phyloP scores from a whole-genome alignment of 1,284 basidiomycete genomes.

The Microbotryomycetes sp. region DNA sequence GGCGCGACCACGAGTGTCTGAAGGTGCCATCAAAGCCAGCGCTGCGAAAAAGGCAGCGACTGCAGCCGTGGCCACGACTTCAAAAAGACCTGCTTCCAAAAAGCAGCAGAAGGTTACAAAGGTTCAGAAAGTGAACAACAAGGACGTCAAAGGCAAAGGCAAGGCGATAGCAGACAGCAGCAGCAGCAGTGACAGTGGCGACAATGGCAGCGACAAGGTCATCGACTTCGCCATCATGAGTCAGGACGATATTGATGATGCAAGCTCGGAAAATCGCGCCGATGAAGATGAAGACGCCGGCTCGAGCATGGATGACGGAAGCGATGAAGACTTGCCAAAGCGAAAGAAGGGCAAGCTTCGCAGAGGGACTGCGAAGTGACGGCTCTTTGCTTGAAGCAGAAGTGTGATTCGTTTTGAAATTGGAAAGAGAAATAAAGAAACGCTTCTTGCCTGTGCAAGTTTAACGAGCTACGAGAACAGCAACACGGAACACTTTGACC shows the following conservation, averaged over 20 bases:
- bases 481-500: too few relatives aligned
- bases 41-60: background rate
- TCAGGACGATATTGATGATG: background rate
- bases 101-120: too few relatives aligned
- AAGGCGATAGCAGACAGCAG: too few relatives aligned
- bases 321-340: too few relatives aligned
- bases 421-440: too few relatives aligned
- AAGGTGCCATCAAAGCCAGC: background rate
- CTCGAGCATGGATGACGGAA: background rate
- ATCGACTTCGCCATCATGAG: background rate
- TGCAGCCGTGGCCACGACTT: background rate
- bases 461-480: too few relatives aligned
- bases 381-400: too few relatives aligned
- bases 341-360: too few relatives aligned
- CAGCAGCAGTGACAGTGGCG: background rate
- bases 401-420: too few relatives aligned
- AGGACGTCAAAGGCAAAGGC: background rate
- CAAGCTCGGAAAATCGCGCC: background rate
- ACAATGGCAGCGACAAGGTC: background rate
- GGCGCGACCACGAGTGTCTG: background rate
- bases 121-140: background rate
- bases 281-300: background rate
- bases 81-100: too few relatives aligned
- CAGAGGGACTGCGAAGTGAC: too few relatives aligned
- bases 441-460: too few relatives aligned